A percentile compares a stretch with the other conserved stretches of the same genome.
Conservation (phyloP, 371 early-diverging fungal genomes). For the Nosema bombycis region DNA sequence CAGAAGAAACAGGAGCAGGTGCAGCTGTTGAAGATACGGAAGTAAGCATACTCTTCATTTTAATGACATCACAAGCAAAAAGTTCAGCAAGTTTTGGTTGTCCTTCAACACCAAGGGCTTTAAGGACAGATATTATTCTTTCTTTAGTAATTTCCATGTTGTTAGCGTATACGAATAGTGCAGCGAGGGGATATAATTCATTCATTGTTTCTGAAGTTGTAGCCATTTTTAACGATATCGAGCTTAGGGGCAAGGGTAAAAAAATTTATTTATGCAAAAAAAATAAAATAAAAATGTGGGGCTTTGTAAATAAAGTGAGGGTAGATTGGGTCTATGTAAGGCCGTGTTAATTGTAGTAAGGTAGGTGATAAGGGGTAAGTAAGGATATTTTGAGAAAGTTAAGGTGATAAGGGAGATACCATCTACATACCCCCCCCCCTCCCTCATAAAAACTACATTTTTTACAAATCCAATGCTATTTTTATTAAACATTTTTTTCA, state of each 20-base stretch:
- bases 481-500: not conserved
- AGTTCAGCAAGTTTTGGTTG: constrained; percentile 45
- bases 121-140: constrained; percentile 46
- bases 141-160: constrained; percentile 52
- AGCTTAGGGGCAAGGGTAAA: constrained; percentile 28
- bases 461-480: not conserved
- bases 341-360: no score
- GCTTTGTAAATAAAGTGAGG: not conserved
- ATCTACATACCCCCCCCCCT: not conserved
- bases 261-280: not conserved
- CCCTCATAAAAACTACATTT: not conserved
- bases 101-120: constrained; percentile 39
- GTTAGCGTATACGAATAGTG: constrained; percentile 46
- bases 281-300: not conserved
- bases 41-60: constrained; percentile 44
- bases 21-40: constrained; percentile 6
- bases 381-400: not conserved
- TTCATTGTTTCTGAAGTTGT: constrained; percentile 38
- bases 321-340: no score
- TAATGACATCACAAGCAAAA: constrained; percentile 32
- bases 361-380: no score
- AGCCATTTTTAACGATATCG: constrained; percentile 51
- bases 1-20: not conserved
- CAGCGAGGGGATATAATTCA: constrained; percentile 53
- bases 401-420: not conserved